A percentile compares a stretch with the other conserved stretches of the same genome.
Conservation (phyloP, 2,329 filamentous ascomycete species). For the Fusarium pseudonygamai region DNA sequence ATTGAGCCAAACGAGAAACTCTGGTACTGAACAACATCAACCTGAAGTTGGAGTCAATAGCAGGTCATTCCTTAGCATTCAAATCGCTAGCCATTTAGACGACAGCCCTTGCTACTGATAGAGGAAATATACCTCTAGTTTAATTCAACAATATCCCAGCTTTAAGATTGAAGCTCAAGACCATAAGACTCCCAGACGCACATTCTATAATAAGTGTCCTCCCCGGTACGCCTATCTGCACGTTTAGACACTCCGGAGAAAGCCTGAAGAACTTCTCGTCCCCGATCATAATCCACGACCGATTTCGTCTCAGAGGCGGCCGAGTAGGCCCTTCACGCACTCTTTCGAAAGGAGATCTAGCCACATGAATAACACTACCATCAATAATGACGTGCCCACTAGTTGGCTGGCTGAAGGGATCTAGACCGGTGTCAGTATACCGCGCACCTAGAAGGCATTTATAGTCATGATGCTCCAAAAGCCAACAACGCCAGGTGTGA, state of each 20-base stretch:
- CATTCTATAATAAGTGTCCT: rapidly evolving
- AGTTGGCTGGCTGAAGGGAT: rapidly evolving
- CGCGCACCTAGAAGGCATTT: rapidly evolving
- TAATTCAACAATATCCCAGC: not conserved
- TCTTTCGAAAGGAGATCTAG: too few relatives aligned
- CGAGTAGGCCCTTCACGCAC: too few relatives aligned
- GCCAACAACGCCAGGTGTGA: rapidly evolving
- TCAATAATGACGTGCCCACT: too few relatives aligned
- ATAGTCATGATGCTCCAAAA: not conserved
- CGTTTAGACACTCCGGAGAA: not conserved
- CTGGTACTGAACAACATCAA: not conserved
- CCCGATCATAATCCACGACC: not conserved
- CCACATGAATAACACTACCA: not conserved
- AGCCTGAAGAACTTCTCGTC: not conserved
- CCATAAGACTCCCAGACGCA: not conserved
- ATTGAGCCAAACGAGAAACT: not conserved
- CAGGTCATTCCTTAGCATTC: too few relatives aligned
- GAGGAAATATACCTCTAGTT: too few relatives aligned
- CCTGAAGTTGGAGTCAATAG: too few relatives aligned
- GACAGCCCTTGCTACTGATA: too few relatives aligned
- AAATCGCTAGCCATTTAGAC: not conserved
- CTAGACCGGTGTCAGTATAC: rapidly evolving
- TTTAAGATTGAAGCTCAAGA: not conserved
- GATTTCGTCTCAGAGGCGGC: too few relatives aligned
- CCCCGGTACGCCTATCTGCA: not conserved